phyloP scores from a whole-genome alignment of 306 rosid species.

The Vachellia collinsii region DNA sequence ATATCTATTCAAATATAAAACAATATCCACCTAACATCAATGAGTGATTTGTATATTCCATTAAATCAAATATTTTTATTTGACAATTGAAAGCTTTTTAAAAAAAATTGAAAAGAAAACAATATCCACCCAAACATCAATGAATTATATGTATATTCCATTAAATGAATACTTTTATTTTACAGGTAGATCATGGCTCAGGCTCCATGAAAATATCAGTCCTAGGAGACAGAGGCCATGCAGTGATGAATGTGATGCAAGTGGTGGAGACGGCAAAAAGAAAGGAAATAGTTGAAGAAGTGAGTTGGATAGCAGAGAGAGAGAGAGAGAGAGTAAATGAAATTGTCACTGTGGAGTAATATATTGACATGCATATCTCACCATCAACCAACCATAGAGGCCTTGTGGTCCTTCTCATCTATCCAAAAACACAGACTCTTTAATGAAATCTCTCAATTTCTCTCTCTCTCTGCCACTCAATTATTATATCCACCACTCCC shows the following conservation, averaged over 20 bases:
- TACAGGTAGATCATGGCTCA: too few relatives aligned
- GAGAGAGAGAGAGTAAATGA: neutral
- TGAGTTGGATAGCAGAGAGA: constrained; percentile 24
- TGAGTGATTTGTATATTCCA: too few relatives aligned
- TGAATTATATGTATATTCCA: neutral
- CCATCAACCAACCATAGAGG: neutral
- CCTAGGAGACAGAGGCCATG: neutral
- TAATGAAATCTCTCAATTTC: neutral
- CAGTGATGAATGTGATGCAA: neutral
- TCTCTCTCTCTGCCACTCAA: constrained; percentile 47
- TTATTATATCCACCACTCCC: constrained; percentile 29
- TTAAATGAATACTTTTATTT: too few relatives aligned
- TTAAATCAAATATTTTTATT: too few relatives aligned
- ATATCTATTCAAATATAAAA: too few relatives aligned
- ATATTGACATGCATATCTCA: constrained; percentile 32
- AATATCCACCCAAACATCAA: too few relatives aligned
- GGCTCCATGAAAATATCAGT: neutral
- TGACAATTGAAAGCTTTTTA: too few relatives aligned
- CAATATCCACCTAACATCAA: too few relatives aligned
- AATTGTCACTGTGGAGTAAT: constrained; percentile 24
- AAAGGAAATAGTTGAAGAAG: neutral
- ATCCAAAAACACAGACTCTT: neutral
- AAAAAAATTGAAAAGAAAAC: too few relatives aligned
- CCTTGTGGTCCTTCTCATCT: neutral
- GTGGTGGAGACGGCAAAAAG: neutral